Evolutionary conservation across 2,329 filamentous ascomycete species (phyloP), one percentile per base, ranked within the genome.

Genomic region (Diaporthe sp.): DNA sequence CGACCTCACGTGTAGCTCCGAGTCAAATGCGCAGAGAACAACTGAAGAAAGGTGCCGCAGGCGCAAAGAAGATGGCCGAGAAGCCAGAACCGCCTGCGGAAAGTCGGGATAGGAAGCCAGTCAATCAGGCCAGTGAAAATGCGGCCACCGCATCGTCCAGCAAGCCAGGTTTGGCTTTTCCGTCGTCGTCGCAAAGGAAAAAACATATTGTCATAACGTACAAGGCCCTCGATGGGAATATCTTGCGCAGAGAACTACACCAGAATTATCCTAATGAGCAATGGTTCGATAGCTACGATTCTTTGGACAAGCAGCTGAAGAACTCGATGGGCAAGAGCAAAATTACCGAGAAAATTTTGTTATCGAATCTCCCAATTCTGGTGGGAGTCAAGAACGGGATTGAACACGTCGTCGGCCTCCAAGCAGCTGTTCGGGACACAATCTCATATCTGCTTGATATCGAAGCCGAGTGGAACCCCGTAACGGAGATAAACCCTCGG

Each of bases 201-300:
- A 12, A 2, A 4, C 17, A 22, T 22, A 19, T 28, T 2, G 4
- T 15, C 25, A n/a, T 42, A 6, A 15, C 8, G n/a, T 31, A 28
- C 39, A 25, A 31, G 6, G 37, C 34, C 22, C 7, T 1, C 8
- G 25, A 44, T 2, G 2, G 10, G 22, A 6, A 61, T 19, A 28
- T 69, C 8, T 22, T 69, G 65, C 9, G 2, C n/a, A 22, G n/a
- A 39, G 46, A 55, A n/a, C 34, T 69, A 3, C 5, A 69, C 7
- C 0, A 22, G 1, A 42, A 55, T 1, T 13, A 55, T 13, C 46
- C 34, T 4, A 13, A n/a, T 2, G 19, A 37, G 19, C 5, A 1
- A 9, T 69, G 65, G 65, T 69, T 69, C n/a, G 49, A 69, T 2
- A 42, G 49, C 28, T 69, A 69, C n/a, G n/a, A 19, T 9, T 69